Conservation (phyloP, 2,329 filamentous ascomycete species). For the Cladorrhinum sp. region DNA sequence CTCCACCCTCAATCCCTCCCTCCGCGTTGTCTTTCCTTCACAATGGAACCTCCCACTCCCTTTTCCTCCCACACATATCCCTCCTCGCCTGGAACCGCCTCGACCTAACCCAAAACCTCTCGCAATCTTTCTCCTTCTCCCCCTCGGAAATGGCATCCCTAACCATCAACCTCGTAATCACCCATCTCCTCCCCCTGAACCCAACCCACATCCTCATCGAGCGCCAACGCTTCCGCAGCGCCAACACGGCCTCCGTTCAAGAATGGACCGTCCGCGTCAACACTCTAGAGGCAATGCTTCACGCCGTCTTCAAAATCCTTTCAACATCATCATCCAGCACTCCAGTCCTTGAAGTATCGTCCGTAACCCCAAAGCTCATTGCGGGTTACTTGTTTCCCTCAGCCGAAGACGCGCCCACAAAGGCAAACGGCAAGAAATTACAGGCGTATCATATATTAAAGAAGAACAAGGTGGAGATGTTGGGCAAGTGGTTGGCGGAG, state of each 20-base stretch:
- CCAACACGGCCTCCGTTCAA: constrained; percentile 61
- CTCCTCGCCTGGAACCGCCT: constrained; percentile 29
- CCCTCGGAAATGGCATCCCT: constrained; percentile 35
- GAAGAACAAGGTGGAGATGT: constrained; percentile 61
- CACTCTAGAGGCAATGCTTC: constrained; percentile 76
- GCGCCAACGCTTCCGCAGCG: constrained; percentile 59
- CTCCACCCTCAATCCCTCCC: background rate
- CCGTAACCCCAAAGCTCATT: background rate
- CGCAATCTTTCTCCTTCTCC: constrained; percentile 6
- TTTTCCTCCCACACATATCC: background rate
- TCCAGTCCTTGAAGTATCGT: background rate
- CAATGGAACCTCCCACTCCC: background rate
- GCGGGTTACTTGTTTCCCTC: background rate
- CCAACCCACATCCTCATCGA: constrained; percentile 71
- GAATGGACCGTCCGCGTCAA: constrained; percentile 86
- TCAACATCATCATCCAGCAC: constrained; percentile 34
- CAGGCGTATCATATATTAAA: constrained; percentile 39
- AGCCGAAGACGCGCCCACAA: constrained; percentile 29
- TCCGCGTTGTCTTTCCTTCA: constrained; percentile 6
- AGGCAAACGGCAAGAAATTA: background rate
- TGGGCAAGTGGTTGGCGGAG: constrained; percentile 50
- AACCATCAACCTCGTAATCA: constrained; percentile 34
- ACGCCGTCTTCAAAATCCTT: constrained; percentile 60
- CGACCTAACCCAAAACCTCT: constrained; percentile 18
- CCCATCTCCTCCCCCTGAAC: constrained; percentile 43